Evolutionary conservation across 176 grass and related monocot species (phyloP).

Genomic region (Avena atlantica): DNA sequence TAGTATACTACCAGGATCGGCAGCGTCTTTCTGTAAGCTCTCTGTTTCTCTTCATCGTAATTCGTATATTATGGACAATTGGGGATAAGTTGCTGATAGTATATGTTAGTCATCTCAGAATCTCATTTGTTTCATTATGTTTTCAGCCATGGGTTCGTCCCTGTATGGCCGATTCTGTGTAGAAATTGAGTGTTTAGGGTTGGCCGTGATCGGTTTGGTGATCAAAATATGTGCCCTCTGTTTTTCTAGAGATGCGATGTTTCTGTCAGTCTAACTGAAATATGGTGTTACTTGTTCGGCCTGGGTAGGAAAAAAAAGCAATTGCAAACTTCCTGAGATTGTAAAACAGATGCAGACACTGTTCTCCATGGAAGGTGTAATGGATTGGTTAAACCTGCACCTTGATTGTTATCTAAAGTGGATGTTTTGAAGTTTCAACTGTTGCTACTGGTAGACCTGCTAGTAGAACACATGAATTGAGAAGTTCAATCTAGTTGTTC

Average conservation of each 20-base stretch:
- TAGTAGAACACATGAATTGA: not conserved
- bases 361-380: not conserved
- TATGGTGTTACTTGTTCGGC: not conserved
- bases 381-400: not conserved
- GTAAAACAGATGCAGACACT: not conserved
- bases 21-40: conserved; percentile 54
- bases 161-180: not conserved
- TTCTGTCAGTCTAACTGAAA: not conserved
- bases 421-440: not conserved
- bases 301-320: not conserved
- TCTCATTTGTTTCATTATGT: not conserved
- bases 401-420: not conserved
- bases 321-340: not conserved
- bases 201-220: not conserved
- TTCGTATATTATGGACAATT: not conserved
- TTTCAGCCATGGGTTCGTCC: not conserved
- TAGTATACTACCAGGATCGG: not conserved
- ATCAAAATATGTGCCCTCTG: not conserved
- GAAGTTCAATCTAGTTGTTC: not conserved
- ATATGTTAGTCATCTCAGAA: not conserved
- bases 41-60: not conserved
- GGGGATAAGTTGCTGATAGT: not conserved
- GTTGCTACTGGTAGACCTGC: not conserved
- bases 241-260: not conserved
- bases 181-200: not conserved